Evolutionary conservation across 2,329 filamentous ascomycete species (phyloP), one percentile per base, ranked within the genome.

Genomic region (Microdochium nivale): DNA sequence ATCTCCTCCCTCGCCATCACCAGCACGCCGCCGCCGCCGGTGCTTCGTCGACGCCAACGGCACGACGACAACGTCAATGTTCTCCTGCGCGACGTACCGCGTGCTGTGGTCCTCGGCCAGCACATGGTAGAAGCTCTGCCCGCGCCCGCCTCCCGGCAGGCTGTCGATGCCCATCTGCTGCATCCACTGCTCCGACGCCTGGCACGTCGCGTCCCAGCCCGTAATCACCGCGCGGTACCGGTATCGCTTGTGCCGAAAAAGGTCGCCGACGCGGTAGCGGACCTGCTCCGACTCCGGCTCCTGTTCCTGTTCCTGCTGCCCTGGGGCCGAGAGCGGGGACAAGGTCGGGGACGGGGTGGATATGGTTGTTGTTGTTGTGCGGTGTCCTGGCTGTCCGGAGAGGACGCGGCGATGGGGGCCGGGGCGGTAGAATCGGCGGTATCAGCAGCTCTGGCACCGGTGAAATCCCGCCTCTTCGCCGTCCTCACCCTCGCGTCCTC

Each of bases 81-180:
- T 51, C 33, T 51, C 49, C 43, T 51, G 35, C 40, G 49, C 49
- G 5, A 51, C 49, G 24, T 51, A 51, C 8, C 49, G 49, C 11
- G 30, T 43, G 27, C 40, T 47, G 21, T 37, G 19, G 49, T 51
- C 49, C 43, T 51, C 49, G 27, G 25, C 49, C 9, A 51, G 23
- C 13, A 48, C 49, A 13, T 47, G 49, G 49, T 51, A 51, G 43
- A 51, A 51, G 44, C 40, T 33, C 43, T 51, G 49, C 14, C 9
- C 3, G 13, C 49, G 30, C 16, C 49, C 49, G 40, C 19, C 27
- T 7, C 25, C 19, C 21, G 44, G 24, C 24, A 51, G 43, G 21
- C 13, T 10, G 44, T 51, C 49, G 25, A 51, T 27, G 27, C 49
- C 25, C 49, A 51, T 51, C 24, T 21, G 30, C 44, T 43, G 44